phyloP scores from a whole-genome alignment of 2,329 filamentous ascomycete species.

The Xylaria polymorpha region DNA sequence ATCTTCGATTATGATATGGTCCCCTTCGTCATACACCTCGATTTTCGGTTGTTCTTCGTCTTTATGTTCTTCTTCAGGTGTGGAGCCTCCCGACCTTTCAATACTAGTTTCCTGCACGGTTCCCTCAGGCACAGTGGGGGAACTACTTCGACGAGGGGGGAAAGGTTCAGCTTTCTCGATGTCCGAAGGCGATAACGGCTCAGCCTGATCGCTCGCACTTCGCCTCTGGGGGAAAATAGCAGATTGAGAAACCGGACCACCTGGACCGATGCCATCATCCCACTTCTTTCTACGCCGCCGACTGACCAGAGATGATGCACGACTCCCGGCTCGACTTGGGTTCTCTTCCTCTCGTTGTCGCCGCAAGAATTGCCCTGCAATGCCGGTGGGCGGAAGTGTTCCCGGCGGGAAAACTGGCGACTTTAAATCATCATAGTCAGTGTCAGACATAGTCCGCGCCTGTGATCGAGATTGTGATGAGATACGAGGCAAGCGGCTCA shows the following conservation, averaged over 20 bases:
- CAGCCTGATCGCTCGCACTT: slow-evolving; percentile 47
- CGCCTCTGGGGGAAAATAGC: slow-evolving; percentile 80
- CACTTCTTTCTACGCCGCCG: slow-evolving; percentile 74
- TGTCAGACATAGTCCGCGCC: slow-evolving; percentile 84
- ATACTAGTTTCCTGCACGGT: slow-evolving; percentile 41
- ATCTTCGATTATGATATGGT: slow-evolving; percentile 84
- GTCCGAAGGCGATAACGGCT: slow-evolving; percentile 51
- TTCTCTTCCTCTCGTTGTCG: slow-evolving; percentile 82
- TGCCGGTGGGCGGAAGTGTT: slow-evolving; percentile 75
- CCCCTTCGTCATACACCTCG: slow-evolving; percentile 84
- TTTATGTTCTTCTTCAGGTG: slow-evolving; percentile 40
- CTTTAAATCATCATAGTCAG: slow-evolving; percentile 74
- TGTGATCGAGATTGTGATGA: slow-evolving; percentile 79
- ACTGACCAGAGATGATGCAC: slow-evolving; percentile 69
- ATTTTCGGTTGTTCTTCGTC: slow-evolving; percentile 52
- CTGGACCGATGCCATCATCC: slow-evolving; percentile 79
- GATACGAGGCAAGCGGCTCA: slow-evolving; percentile 86
- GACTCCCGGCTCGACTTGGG: slow-evolving; percentile 63
- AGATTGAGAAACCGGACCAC: slow-evolving; percentile 89
- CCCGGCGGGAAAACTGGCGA: slow-evolving; percentile 73
- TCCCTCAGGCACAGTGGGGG: slow-evolving; percentile 41
- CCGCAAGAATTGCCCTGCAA: slow-evolving; percentile 82
- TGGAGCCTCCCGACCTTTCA: slow-evolving; percentile 45
- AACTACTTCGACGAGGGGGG: slow-evolving; percentile 43
- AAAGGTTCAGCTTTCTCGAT: slow-evolving; percentile 31